Percentiles rank a stretch among this genome's conserved stretches.
phyloP scores from a whole-genome alignment of 176 grass and related monocot genomes.

The Oryza longistaminata region DNA sequence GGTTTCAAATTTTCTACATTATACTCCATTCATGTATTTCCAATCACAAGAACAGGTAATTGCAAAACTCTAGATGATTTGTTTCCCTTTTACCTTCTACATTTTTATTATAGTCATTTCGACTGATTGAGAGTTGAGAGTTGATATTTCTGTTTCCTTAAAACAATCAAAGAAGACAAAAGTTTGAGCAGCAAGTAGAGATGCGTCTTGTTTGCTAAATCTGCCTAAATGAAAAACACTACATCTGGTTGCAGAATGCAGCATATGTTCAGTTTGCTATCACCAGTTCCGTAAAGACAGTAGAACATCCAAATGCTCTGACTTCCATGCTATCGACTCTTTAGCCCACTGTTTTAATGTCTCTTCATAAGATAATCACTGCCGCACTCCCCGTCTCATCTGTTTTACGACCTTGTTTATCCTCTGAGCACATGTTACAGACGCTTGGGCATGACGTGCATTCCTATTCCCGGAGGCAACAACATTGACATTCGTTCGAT shows the following conservation, averaged over 20 bases:
- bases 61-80: conserved; percentile 1
- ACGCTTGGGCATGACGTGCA: conserved; percentile 68
- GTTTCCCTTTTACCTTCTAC: neutral
- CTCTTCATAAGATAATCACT: neutral
- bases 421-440: conserved; percentile 39
- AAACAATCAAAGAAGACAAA: conserved; percentile 1
- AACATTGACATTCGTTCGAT: neutral
- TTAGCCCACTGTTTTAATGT: neutral
- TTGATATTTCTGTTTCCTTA: neutral
- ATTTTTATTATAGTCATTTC: neutral
- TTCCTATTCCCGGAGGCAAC: conserved; percentile 51
- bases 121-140: conserved; percentile 21
- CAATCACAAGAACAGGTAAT: conserved; percentile 90
- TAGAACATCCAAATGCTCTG: neutral
- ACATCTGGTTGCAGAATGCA: neutral
- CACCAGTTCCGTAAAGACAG: neutral
- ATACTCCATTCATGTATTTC: conserved; percentile 99
- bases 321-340: neutral
- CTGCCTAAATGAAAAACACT: neutral
- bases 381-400: neutral
- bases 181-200: neutral
- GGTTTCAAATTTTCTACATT: conserved; percentile 97
- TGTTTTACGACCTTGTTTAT: conserved; percentile 25
- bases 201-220: neutral
- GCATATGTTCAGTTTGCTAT: neutral